Base-by-base conservation (phyloP, 495 filamentous ascomycete genomes). In the Penicillium herquei region DNA sequence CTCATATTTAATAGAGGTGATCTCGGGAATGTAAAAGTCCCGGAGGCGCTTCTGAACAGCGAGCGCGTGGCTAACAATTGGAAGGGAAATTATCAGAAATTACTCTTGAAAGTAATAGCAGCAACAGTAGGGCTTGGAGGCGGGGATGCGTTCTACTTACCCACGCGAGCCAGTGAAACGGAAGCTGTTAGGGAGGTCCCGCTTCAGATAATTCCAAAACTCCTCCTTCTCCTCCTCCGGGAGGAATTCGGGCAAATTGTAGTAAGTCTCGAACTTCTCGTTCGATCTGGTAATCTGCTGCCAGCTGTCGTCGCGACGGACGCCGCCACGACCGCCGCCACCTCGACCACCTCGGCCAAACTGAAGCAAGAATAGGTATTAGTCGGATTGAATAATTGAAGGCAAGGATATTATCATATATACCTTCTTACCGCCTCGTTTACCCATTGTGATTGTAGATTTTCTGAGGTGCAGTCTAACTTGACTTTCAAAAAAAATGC, bases 101-200 rank as follows among this genome's bases (percentile, higher is more conserved):
- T 32, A 54, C 31, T 43, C 16, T 26, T 26, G 21, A 26, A 26
- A 26, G 21, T 26, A 26, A 4, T 26, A 26, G 21, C 21, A 26
- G 21, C 21, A 26, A 26, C 21, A 26, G 21, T 26, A 26, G 21
- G 21, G 1, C 21, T 26, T 4, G 21, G 21, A 26, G 21, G 21
- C 21, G 21, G 21, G 21, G 21, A 26, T 26, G 21, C 1, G 21
- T 26, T 26, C 21, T 26, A 73, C 74, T 39, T 82, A 86, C 87
- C 87, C 87, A 78, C 90, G 91, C 3, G 91, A 96, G 7, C 94
- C 93, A 47, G 91, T 90, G 72, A 98, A 98, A 35, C 95, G 83
- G 79, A 97, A 98, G 70, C 90, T 95, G 74, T 94, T 97, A 43
- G 94, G 94, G 2, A 98, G 78, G 62, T 96, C 92, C 59, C 85